These are phyloP conservation scores for Puya raimondii DNA, from an alignment of 176 grass and related monocot genomes.

Conservation along the genomic window DNA sequence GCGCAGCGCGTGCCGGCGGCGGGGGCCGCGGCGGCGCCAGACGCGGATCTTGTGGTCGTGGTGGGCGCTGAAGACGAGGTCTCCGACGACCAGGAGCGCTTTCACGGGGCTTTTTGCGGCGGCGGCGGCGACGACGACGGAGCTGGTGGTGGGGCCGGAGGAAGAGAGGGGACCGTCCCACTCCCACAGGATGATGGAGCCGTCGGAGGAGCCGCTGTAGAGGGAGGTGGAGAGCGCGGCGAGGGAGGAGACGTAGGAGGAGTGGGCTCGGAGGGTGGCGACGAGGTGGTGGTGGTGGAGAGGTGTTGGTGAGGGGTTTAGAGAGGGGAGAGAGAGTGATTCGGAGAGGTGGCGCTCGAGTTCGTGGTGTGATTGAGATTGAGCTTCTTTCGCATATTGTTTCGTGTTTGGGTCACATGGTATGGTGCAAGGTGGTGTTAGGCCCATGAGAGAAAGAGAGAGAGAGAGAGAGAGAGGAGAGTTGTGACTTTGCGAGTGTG, in stretches of 20 bases:
- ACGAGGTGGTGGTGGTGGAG: conserved; percentile 15
- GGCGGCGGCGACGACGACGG: conserved; percentile 22
- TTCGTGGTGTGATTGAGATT: background rate
- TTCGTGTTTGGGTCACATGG: no score
- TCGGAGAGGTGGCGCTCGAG: conserved; percentile 23
- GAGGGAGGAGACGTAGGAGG: conserved; percentile 60
- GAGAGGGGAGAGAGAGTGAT: conserved; percentile 3
- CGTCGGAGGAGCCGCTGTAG: conserved; percentile 42
- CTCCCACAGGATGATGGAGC: conserved; percentile 37
- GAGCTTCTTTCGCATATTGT: no score
- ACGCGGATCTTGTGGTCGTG: conserved; percentile 70
- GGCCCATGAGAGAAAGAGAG: conserved; percentile 4
- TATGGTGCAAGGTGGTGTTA: no score
- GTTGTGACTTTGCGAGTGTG: background rate
- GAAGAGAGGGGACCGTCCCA: background rate
- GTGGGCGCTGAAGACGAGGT: conserved; percentile 49
- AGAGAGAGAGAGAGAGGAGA: background rate
- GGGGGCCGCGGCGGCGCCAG: conserved; percentile 18
- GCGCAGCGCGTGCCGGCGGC: conserved; percentile 2
- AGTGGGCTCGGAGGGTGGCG: conserved; percentile 40
- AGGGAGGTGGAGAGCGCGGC: conserved; percentile 23
- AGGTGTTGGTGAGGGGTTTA: conserved; percentile 8
- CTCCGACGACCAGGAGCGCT: conserved; percentile 28
- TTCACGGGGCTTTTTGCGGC: conserved; percentile 41
- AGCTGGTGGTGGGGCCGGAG: background rate